Evolutionary conservation across 108 stramenopile species (phyloP).

Genomic region (Stephanodiscus triporus): DNA sequence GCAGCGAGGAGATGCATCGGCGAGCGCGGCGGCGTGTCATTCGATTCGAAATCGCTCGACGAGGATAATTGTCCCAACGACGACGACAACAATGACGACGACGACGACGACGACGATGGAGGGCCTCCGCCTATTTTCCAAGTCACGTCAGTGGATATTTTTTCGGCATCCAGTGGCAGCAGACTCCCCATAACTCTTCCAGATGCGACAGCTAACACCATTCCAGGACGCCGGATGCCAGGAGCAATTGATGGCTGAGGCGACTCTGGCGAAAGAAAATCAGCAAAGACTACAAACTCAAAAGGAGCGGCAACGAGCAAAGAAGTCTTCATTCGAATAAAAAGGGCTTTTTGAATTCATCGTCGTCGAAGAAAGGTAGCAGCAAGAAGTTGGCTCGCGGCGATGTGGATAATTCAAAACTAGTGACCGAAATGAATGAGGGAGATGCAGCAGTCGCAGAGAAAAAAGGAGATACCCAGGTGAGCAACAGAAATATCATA

Average conservation of each 20-base stretch:
- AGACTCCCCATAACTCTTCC: neutral
- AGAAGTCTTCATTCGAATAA: constrained; percentile 44
- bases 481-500: neutral
- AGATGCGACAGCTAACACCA: neutral
- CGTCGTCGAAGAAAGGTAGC: constrained; percentile 7
- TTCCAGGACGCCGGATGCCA: constrained; percentile 4
- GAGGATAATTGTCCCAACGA: neutral
- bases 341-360: constrained; percentile 45
- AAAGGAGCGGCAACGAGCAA: constrained; percentile 22
- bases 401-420: neutral
- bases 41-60: constrained; percentile 1
- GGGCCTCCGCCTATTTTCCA: constrained; percentile 26
- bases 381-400: constrained; percentile 12
- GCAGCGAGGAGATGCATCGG: neutral
- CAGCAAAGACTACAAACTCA: neutral
- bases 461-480: neutral
- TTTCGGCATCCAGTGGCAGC: no score
- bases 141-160: no score
- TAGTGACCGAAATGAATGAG: neutral
- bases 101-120: constrained; percentile 23
- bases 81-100: no score
- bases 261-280: constrained; percentile 6
- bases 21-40: neutral
- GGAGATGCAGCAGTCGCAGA: neutral
- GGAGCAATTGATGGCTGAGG: constrained; percentile 15